phyloP scores from a whole-genome alignment of 78 protist genomes.

The Dictyostelium discoideum region dicty_2.7 NC_007089.4:5575501-5576000 shows the following conservation, averaged over 20 bases:
- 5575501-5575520: slow-evolving; percentile 92
- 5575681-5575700: slow-evolving; percentile 91
- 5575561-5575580: slow-evolving; percentile 69
- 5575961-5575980: slow-evolving; percentile 86
- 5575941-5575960: slow-evolving; percentile 92
- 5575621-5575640: slow-evolving; percentile 93
- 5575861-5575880: not conserved
- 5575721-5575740: slow-evolving; percentile 87
- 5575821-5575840: not conserved
- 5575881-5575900: not conserved
- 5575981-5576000: slow-evolving; percentile 93
- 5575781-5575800: slow-evolving; percentile 84
- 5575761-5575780: slow-evolving; percentile 94
- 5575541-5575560: slow-evolving; percentile 60
- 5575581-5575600: slow-evolving; percentile 42
- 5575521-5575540: slow-evolving; percentile 88
- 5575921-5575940: slow-evolving; percentile 86
- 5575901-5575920: too few species aligned
- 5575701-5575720: slow-evolving; percentile 79
- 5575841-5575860: not conserved
- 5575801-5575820: slow-evolving; percentile 75
- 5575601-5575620: slow-evolving; percentile 86
- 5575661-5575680: slow-evolving; percentile 93
- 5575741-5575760: slow-evolving; percentile 92
- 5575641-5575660: slow-evolving; percentile 88